Conservation (phyloP, 805 yeast species). For the Pichia membranifaciens region DNA sequence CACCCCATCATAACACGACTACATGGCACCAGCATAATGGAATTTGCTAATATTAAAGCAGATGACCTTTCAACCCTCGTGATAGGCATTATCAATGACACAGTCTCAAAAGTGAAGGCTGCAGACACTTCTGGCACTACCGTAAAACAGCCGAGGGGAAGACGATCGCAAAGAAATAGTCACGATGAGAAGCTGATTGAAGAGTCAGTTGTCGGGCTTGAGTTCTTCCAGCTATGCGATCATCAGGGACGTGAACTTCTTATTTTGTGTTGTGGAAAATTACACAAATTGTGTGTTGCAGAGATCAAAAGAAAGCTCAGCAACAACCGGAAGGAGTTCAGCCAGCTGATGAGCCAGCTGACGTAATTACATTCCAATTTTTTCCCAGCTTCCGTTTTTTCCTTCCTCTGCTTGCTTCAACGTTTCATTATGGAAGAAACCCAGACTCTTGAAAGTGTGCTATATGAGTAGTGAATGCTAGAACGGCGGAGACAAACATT, state of each 20-base stretch:
- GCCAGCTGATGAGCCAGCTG: neutral
- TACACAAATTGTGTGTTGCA: neutral
- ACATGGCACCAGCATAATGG: neutral
- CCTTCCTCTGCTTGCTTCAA: no score
- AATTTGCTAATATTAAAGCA: neutral
- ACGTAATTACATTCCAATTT: neutral
- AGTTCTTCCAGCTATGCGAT: neutral
- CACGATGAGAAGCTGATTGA: neutral
- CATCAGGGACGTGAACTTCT: neutral
- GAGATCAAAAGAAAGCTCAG: slow-evolving; percentile 9
- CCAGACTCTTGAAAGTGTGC: no score
- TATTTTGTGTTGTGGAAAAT: neutral
- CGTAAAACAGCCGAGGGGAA: neutral
- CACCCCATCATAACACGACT: slow-evolving; percentile 24
- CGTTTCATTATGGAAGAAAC: no score
- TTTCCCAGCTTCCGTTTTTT: neutral
- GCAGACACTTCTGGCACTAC: neutral
- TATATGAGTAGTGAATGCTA: no score
- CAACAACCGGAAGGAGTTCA: slow-evolving; percentile 3
- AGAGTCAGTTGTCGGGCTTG: neutral
- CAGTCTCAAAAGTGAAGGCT: neutral
- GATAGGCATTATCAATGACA: neutral
- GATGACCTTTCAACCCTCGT: neutral
- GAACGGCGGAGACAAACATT: no score
- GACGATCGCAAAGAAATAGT: neutral